Evolutionary conservation across 371 early-diverging fungal genomes (phyloP).

Genomic region (Lichtheimia ornata): DNA sequence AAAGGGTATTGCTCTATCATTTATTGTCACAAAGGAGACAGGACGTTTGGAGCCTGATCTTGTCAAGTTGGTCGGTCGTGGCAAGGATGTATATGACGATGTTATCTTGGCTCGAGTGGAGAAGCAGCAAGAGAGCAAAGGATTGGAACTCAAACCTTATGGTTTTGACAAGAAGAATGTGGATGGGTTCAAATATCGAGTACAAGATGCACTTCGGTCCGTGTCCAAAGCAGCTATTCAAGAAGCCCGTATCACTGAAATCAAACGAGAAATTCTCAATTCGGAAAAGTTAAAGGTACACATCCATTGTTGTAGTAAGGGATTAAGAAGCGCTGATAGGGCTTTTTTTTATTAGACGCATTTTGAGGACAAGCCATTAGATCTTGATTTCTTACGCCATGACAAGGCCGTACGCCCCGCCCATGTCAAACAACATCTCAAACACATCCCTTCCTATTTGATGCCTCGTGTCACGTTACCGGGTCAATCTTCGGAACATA

Average conservation of each 20-base stretch:
- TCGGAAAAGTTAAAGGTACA: slow-evolving; percentile 85
- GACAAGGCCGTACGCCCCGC: slow-evolving; percentile 87
- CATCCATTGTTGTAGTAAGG: not conserved
- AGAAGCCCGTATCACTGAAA: slow-evolving; percentile 91
- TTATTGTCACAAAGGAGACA: slow-evolving; percentile 65
- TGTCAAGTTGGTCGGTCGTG: slow-evolving; percentile 35
- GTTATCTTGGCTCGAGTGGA: slow-evolving; percentile 71
- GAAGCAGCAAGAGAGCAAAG: slow-evolving; percentile 67
- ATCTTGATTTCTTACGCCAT: slow-evolving; percentile 90
- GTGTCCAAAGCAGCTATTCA: slow-evolving; percentile 79
- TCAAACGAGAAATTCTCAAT: slow-evolving; percentile 91
- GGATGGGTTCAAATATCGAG: slow-evolving; percentile 89
- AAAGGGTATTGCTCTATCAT: slow-evolving; percentile 88
- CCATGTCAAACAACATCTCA: slow-evolving; percentile 82
- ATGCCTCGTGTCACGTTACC: slow-evolving; percentile 69
- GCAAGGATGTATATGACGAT: slow-evolving; percentile 60
- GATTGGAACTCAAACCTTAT: slow-evolving; percentile 74
- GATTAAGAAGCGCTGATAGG: slow-evolving; percentile 1
- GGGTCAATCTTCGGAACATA: slow-evolving; percentile 3
- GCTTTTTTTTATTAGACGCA: slow-evolving; percentile 60
- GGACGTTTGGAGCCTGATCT: slow-evolving; percentile 27
- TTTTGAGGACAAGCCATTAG: slow-evolving; percentile 95
- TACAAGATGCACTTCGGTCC: slow-evolving; percentile 82
- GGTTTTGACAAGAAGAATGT: slow-evolving; percentile 88
- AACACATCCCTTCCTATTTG: slow-evolving; percentile 91